A percentile compares a stretch with the other conserved stretches of the same genome.
Evolutionary conservation across 805 yeast species (phyloP).

Genomic region (Pichia occidentalis): DNA sequence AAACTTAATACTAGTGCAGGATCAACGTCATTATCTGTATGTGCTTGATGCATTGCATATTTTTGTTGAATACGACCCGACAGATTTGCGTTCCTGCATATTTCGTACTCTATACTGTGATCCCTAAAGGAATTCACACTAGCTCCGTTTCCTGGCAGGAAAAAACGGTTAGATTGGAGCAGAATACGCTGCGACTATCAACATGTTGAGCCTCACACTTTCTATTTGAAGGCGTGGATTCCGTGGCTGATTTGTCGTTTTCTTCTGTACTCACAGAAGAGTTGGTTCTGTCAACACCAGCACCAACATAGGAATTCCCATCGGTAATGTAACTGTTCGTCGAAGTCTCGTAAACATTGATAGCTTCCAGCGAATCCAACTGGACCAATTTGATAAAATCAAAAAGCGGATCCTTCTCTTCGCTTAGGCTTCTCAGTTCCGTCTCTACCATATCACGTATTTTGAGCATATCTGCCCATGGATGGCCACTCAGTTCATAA

Average conservation of each 20-base stretch:
- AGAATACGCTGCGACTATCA: background rate
- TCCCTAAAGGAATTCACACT: slow-evolving; percentile 3
- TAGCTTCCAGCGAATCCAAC: slow-evolving; percentile 14
- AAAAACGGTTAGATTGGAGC: slow-evolving; percentile 14
- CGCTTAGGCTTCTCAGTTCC: slow-evolving; percentile 21
- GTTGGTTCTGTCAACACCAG: background rate
- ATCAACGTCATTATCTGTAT: slow-evolving; percentile 4
- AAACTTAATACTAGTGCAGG: slow-evolving; percentile 12
- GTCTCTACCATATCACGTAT: slow-evolving; percentile 23
- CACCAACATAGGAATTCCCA: too few relatives aligned
- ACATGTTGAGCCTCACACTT: background rate
- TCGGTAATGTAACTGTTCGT: too few relatives aligned
- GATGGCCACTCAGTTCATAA: slow-evolving; percentile 25
- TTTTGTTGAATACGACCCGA: background rate
- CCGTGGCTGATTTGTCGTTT: background rate
- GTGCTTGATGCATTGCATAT: slow-evolving; percentile 7
- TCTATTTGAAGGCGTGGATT: background rate
- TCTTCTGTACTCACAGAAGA: background rate
- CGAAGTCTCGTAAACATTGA: slow-evolving; percentile 9
- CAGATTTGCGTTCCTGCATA: background rate
- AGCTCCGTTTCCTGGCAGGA: slow-evolving; percentile 12
- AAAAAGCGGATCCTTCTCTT: slow-evolving; percentile 12
- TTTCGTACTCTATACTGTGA: background rate
- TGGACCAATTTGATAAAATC: slow-evolving; percentile 23
- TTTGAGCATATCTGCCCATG: slow-evolving; percentile 25